Percentiles rank a stretch among this genome's conserved stretches.
Conservation (phyloP, 371 early-diverging fungal species). For the Lichtheimia ornata region DNA sequence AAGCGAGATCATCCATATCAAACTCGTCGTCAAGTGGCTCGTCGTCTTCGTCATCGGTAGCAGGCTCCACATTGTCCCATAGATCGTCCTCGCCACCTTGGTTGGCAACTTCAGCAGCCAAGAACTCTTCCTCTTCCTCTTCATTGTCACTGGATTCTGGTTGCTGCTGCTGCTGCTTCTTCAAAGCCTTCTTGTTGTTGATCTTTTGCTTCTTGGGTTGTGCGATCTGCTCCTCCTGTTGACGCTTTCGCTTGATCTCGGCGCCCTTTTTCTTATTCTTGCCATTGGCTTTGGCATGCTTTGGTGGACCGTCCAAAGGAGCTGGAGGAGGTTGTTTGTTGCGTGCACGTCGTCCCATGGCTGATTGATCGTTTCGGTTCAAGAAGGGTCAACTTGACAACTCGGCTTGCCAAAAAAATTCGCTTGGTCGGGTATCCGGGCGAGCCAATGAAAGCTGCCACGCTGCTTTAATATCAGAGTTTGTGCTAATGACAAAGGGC, state of each 20-base stretch:
- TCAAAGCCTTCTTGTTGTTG: conserved; percentile 32
- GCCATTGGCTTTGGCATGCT: conserved; percentile 3
- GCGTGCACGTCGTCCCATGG: conserved; percentile 29
- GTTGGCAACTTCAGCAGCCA: conserved; percentile 5
- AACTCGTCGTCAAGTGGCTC: conserved; percentile 35
- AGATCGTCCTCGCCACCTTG: conserved; percentile 27
- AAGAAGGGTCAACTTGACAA: no score
- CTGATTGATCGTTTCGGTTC: background rate
- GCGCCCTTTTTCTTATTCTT: conserved; percentile 16
- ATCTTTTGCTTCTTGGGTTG: conserved; percentile 40
- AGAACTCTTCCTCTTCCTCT: conserved; percentile 13
- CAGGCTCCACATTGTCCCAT: conserved; percentile 55
- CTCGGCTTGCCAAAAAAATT: no score
- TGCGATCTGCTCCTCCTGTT: conserved; percentile 34
- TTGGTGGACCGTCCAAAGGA: conserved; percentile 17
- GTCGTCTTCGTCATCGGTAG: conserved; percentile 53
- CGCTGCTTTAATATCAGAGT: no score
- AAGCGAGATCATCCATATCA: conserved; percentile 25
- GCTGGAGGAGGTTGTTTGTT: conserved; percentile 28
- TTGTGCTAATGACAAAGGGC: no score
- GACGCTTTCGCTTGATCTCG: conserved; percentile 21
- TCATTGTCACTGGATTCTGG: conserved; percentile 32
- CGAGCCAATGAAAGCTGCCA: no score
- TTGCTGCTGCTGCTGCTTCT: conserved; percentile 24
- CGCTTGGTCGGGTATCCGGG: no score